Evolutionary conservation across 2,329 filamentous ascomycete genomes (phyloP).

Genomic region (Xylariaceae sp.): DNA sequence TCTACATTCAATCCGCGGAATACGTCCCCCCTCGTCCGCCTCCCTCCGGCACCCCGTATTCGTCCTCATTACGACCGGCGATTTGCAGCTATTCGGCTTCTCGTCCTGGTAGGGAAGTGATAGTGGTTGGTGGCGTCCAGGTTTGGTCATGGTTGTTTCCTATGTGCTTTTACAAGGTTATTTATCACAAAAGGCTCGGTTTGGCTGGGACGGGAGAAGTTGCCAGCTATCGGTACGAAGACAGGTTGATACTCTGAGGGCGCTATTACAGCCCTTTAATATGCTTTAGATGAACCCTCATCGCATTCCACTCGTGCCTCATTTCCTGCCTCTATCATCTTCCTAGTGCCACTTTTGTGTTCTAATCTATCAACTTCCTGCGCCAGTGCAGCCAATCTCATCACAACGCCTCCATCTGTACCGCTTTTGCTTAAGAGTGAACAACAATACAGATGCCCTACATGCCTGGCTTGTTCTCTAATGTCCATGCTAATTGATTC

Average conservation of each 20-base stretch:
- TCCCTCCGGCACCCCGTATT: constrained; percentile 18
- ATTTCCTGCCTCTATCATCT: constrained; percentile 5
- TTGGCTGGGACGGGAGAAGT: constrained; percentile 17
- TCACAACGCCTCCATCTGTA: neutral
- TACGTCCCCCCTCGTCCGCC: constrained; percentile 3
- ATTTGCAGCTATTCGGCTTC: constrained; percentile 16
- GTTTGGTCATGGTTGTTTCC: constrained; percentile 23
- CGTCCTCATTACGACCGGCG: constrained; percentile 18
- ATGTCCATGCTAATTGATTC: constrained; percentile 4
- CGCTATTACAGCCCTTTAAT: constrained; percentile 21
- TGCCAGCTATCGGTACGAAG: constrained; percentile 19
- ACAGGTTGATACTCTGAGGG: constrained; percentile 19
- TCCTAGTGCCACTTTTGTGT: constrained; percentile 8
- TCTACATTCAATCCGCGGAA: constrained; percentile 10
- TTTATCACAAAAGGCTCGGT: constrained; percentile 21
- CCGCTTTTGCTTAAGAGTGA: neutral
- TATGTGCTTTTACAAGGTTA: constrained; percentile 16
- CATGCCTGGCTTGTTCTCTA: neutral
- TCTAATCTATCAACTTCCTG: neutral
- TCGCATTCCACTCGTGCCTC: constrained; percentile 15
- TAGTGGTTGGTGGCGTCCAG: constrained; percentile 28
- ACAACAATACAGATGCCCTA: neutral
- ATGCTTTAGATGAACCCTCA: constrained; percentile 17
- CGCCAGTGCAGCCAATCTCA: neutral
- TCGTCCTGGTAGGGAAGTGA: constrained; percentile 21